phyloP scores from a whole-genome alignment of 148 eudicot species.

The Heliosperma pusillum region DNA sequence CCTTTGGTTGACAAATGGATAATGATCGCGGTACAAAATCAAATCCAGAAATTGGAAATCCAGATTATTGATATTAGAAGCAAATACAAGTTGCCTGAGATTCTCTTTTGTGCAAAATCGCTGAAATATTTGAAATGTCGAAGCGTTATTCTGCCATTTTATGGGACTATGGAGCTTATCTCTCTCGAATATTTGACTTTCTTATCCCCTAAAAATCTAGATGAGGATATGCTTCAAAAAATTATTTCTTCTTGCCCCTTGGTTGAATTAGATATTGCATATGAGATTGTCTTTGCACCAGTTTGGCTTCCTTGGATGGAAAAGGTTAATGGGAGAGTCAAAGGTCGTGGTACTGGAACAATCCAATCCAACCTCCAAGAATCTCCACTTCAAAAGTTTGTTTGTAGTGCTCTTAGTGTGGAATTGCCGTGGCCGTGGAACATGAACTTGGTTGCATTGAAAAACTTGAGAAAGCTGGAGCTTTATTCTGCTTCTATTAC shows the following conservation, averaged over 20 bases:
- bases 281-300: background rate
- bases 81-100: background rate
- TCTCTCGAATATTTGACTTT: background rate
- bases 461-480: constrained; percentile 11
- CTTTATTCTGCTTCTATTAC: background rate
- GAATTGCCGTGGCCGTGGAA: background rate
- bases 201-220: background rate
- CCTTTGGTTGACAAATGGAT: background rate
- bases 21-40: constrained; percentile 4
- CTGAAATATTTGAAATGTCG: background rate
- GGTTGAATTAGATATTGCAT: background rate
- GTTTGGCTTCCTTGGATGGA: background rate
- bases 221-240: background rate
- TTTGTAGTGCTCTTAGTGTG: background rate
- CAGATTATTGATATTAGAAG: background rate
- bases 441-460: background rate
- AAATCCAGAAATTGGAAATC: constrained; percentile 1
- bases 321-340: background rate
- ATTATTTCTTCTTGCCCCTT: constrained; percentile 3
- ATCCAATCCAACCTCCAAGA: background rate
- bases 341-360: background rate
- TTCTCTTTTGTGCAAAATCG: constrained; percentile 7
- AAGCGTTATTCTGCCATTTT: background rate
- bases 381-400: background rate
- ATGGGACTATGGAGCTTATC: background rate